Evolutionary conservation across 1,284 basidiomycete genomes (phyloP).

Genomic region (Erythrobasidium hasegawianum): DNA sequence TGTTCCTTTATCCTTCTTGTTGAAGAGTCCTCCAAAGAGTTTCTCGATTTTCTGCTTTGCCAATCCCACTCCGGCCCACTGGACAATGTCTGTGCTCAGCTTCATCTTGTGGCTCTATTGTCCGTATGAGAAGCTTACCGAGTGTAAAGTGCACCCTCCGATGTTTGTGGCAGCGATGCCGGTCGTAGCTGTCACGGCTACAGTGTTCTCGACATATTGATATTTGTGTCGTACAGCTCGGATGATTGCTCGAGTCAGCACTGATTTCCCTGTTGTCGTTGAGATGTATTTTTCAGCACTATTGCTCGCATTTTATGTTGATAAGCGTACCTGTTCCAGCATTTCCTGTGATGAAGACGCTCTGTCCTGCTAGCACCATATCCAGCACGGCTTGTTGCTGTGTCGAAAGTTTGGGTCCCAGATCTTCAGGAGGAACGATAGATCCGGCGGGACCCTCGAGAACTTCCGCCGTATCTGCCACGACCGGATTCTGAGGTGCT

Average conservation of each 20-base stretch:
- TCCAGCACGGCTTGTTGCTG: constrained; percentile 40
- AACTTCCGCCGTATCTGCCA: no score
- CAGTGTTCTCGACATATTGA: constrained; percentile 11
- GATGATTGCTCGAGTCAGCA: constrained; percentile 38
- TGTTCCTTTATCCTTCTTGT: not conserved
- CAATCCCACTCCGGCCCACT: constrained; percentile 27
- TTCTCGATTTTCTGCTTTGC: constrained; percentile 9
- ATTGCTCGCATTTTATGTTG: no score
- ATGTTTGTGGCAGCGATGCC: constrained; percentile 49
- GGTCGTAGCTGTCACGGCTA: constrained; percentile 40
- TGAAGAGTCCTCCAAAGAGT: not conserved
- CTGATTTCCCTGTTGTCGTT: constrained; percentile 42
- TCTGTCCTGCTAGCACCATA: constrained; percentile 34
- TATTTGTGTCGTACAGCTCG: constrained; percentile 1
- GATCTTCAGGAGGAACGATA: not conserved
- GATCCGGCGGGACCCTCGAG: no score
- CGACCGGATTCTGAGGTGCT: no score
- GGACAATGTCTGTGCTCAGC: no score
- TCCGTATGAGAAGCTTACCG: not conserved
- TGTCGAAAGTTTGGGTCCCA: constrained; percentile 2
- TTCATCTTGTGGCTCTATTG: no score
- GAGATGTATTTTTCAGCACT: no score
- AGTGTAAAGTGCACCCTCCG: constrained; percentile 40
- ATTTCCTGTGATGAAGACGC: constrained; percentile 44
- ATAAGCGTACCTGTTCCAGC: constrained; percentile 36